Conservation (phyloP, 2,329 filamentous ascomycete species). For the Colletotrichum brevisporum region DNA sequence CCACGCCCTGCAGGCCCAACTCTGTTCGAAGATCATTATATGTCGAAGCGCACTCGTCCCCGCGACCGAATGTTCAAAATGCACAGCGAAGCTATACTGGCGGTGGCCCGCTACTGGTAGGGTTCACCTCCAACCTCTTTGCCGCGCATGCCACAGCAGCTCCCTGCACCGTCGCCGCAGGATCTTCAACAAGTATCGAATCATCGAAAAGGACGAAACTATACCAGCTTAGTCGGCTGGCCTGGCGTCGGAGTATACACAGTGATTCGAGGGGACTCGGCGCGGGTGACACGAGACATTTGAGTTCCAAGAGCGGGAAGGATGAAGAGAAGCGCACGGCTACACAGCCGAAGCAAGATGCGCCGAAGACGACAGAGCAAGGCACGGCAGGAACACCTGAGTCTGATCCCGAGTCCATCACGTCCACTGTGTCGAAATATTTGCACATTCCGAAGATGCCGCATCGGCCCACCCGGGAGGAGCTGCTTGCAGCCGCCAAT, state of each 20-base stretch:
- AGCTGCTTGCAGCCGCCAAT: slow-evolving; percentile 90
- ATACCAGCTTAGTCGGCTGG: slow-evolving; percentile 53
- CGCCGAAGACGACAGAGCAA: slow-evolving; percentile 36
- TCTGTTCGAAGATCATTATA: slow-evolving; percentile 32
- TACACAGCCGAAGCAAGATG: slow-evolving; percentile 24
- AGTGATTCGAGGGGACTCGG: slow-evolving; percentile 44
- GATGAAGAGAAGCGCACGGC: slow-evolving; percentile 39
- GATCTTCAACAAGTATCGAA: slow-evolving; percentile 50
- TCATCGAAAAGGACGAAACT: slow-evolving; percentile 49
- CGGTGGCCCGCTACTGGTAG: slow-evolving; percentile 67
- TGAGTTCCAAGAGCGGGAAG: slow-evolving; percentile 46
- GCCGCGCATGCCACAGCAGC: slow-evolving; percentile 55
- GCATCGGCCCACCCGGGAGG: slow-evolving; percentile 94
- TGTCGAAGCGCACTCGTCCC: slow-evolving; percentile 25
- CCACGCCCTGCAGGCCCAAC: slow-evolving; percentile 7
- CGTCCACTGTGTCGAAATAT: slow-evolving; percentile 71
- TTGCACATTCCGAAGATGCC: slow-evolving; percentile 76
- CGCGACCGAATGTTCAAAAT: slow-evolving; percentile 48
- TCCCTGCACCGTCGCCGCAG: slow-evolving; percentile 56
- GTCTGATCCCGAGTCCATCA: slow-evolving; percentile 58
- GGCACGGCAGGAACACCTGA: slow-evolving; percentile 42
- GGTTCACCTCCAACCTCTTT: slow-evolving; percentile 56
- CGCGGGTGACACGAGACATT: slow-evolving; percentile 49
- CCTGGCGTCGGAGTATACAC: slow-evolving; percentile 53
- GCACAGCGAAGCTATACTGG: slow-evolving; percentile 67